A percentile compares a stretch with the other conserved stretches of the same genome.
phyloP scores from a whole-genome alignment of 352 stramenopile genomes.

The Globisporangium radiosum region DNA sequence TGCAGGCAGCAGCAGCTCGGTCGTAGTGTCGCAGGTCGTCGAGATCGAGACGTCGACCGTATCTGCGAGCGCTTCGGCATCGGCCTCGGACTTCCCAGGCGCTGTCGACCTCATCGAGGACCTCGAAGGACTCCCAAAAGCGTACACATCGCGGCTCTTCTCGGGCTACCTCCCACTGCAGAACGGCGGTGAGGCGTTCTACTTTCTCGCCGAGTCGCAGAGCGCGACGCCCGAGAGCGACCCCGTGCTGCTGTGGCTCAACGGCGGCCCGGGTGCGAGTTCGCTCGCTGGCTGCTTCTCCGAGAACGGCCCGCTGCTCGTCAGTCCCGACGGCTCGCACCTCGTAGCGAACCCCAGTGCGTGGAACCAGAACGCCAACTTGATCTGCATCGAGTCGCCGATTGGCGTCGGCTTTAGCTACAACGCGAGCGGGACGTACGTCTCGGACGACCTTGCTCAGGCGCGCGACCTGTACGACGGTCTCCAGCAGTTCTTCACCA shows the following conservation, averaged over 20 bases:
- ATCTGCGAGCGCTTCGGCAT: background rate
- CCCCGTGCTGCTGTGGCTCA: conserved; percentile 65
- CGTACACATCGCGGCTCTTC: conserved; percentile 46
- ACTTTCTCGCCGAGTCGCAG: conserved; percentile 66
- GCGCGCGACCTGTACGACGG: conserved; percentile 70
- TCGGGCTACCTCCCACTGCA: conserved; percentile 47
- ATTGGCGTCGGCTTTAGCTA: conserved; percentile 64
- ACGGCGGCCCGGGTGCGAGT: conserved; percentile 52
- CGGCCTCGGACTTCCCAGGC: conserved; percentile 22
- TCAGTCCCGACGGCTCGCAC: conserved; percentile 39
- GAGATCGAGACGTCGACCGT: background rate
- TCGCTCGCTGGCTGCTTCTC: conserved; percentile 57
- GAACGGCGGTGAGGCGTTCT: conserved; percentile 57
- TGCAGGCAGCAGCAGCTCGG: background rate
- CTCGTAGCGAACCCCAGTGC: conserved; percentile 42
- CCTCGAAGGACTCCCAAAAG: conserved; percentile 22
- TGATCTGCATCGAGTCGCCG: conserved; percentile 59
- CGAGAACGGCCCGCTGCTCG: conserved; percentile 65
- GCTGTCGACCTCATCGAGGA: conserved; percentile 32
- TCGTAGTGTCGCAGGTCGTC: background rate
- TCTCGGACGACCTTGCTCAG: conserved; percentile 64
- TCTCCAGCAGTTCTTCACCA: conserved; percentile 79
- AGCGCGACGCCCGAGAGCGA: conserved; percentile 25
- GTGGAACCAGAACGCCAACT: conserved; percentile 50
- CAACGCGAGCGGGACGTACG: conserved; percentile 57